Conservation (phyloP, 2,329 filamentous ascomycete species). For the Tothia fuscella region DNA sequence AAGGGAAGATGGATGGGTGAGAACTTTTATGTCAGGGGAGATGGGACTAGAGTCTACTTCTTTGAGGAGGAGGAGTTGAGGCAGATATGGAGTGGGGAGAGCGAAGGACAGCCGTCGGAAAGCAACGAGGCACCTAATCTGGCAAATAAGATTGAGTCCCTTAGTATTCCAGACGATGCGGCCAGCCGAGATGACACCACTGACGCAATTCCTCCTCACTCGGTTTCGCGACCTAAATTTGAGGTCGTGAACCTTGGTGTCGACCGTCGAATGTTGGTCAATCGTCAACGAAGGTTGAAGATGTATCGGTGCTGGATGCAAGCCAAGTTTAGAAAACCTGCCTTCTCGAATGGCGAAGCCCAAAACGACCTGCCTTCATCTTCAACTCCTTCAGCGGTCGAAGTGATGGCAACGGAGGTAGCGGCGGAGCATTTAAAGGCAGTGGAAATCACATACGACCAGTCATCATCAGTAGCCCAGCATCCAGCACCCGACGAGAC, state of each 20-base stretch:
- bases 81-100: conserved; percentile 57
- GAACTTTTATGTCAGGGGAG: conserved; percentile 93
- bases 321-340: conserved; percentile 60
- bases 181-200: conserved; percentile 12
- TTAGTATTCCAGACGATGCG: not conserved
- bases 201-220: conserved; percentile 24
- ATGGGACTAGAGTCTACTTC: conserved; percentile 95
- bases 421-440: no score
- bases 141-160: conserved; percentile 1
- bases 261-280: conserved; percentile 83
- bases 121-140: not conserved
- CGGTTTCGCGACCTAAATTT: conserved; percentile 30
- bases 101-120: conserved; percentile 15
- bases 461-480: no score
- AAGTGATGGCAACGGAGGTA: conserved; percentile 5
- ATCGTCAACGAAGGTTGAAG: conserved; percentile 79
- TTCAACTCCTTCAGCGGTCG: not conserved
- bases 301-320: conserved; percentile 99
- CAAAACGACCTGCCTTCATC: not conserved
- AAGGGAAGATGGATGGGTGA: conserved; percentile 89
- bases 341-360: not conserved
- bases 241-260: conserved; percentile 68
- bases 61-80: conserved; percentile 79
- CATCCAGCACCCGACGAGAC: no score
- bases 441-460: no score